These are phyloP conservation scores for Solanum okadae DNA, from an alignment of 257 asterid genomes.

Conservation along the genomic window DNA sequence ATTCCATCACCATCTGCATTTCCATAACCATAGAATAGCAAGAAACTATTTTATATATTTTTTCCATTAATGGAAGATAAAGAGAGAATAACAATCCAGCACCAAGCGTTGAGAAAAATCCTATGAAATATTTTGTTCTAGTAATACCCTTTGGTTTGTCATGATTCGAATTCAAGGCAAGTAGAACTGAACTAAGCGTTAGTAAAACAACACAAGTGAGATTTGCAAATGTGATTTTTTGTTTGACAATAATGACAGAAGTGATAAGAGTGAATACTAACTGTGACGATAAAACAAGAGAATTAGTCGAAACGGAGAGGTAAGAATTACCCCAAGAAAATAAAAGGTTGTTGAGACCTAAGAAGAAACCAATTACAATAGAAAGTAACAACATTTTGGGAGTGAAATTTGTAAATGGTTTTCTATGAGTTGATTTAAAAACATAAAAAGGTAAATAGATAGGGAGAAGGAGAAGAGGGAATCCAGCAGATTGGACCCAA, in stretches of 20 bases:
- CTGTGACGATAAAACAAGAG: not conserved
- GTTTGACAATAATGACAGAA: not conserved
- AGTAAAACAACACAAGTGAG: conserved; percentile 53
- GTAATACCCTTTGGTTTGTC: conserved; percentile 34
- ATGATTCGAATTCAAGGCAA: conserved; percentile 31
- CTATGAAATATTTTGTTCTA: conserved; percentile 24
- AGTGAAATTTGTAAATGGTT: conserved; percentile 36
- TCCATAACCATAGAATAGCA: conserved; percentile 76
- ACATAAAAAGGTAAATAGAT: conserved; percentile 23
- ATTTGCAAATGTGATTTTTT: not conserved
- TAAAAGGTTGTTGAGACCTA: not conserved
- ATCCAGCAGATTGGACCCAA: conserved; percentile 67
- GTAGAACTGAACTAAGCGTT: conserved; percentile 42
- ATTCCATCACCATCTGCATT: conserved; percentile 62
- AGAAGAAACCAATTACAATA: not conserved
- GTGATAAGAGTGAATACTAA: not conserved
- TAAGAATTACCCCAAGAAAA: not conserved
- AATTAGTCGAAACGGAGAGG: not conserved
- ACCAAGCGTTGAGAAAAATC: conserved; percentile 39
- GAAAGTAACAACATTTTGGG: not conserved
- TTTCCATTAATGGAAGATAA: conserved; percentile 63
- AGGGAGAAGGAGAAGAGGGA: conserved; percentile 37
- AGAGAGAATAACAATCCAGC: conserved; percentile 58
- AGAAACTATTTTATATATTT: conserved; percentile 28
- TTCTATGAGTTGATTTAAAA: conserved; percentile 19